phyloP scores from a whole-genome alignment of 805 yeast genomes.

The Myxozyma nipponensis region DNA sequence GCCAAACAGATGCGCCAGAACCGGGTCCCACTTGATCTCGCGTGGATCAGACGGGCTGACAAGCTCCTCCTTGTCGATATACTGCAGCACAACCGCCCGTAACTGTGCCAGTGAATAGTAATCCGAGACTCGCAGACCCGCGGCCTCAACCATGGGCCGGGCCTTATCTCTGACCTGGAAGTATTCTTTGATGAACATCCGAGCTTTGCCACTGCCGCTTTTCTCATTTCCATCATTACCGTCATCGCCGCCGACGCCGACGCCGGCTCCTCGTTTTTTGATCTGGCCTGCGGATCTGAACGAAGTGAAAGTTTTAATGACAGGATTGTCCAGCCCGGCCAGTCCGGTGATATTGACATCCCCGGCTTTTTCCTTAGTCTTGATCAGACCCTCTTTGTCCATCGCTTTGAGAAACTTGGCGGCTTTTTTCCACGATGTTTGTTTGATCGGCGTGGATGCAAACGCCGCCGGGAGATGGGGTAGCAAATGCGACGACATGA shows the following conservation, averaged over 20 bases:
- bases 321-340: slow-evolving; percentile 46
- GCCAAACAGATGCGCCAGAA: slow-evolving; percentile 34
- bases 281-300: slow-evolving; percentile 42
- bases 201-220: not conserved
- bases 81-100: slow-evolving; percentile 49
- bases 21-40: slow-evolving; percentile 52
- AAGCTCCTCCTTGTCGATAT: slow-evolving; percentile 52
- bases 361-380: slow-evolving; percentile 80
- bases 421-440: slow-evolving; percentile 85
- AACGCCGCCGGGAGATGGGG: slow-evolving; percentile 60
- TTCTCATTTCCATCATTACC: not conserved
- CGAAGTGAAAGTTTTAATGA: slow-evolving; percentile 59
- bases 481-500: slow-evolving; percentile 66
- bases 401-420: slow-evolving; percentile 80
- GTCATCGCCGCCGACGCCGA: not conserved
- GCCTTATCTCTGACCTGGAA: slow-evolving; percentile 43
- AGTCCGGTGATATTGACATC: slow-evolving; percentile 58
- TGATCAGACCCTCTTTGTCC: slow-evolving; percentile 69
- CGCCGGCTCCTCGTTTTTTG: slow-evolving; percentile 21
- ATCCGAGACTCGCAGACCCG: slow-evolving; percentile 40
- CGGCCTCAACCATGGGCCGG: slow-evolving; percentile 47
- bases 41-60: slow-evolving; percentile 52
- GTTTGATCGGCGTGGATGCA: slow-evolving; percentile 51
- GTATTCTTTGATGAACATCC: slow-evolving; percentile 11
- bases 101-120: slow-evolving; percentile 56